Evolutionary conservation across 176 grass and related monocot species (phyloP), one percentile per base, ranked within the genome.

Genomic region (Oryza brachyantha): DNA sequence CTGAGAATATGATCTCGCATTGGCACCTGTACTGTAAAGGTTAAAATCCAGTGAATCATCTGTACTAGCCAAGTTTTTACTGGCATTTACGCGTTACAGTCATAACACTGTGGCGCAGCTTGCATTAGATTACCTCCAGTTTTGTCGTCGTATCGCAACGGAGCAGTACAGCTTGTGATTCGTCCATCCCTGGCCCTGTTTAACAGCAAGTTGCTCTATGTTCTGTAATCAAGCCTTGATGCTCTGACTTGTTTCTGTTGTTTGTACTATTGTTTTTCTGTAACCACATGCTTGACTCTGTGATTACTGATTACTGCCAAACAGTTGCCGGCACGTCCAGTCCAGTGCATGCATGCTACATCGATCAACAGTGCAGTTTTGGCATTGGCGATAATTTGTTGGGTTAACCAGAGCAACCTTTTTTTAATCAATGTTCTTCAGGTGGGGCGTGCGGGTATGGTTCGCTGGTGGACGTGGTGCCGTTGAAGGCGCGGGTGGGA

Each of bases 401-500:
- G 5, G 17, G 17, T 50, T 7, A 48, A 6, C 45, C 40, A 29
- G 5, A 16, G 12, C 24, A 7, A n/a, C n/a, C 0, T 21, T 0
- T 14, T 19, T 27, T 25, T 5, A 0, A 11, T 34, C 46, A 5
- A 7, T 17, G 9, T 57, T n/a, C 10, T 68, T 19, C 88, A 99
- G 92, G 96, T 34, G 96, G 96, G 1, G 96, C 96, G 28, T 99
- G 96, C 58, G 96, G 96, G 66, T 99, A 99, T 67, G 96, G 96
- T 62, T 81, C 96, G 67, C 81, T 95, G 88, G 96, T 99, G 74
- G 96, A 99, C 74, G 92, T 95, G 78, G 82, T 89, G 77, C 96
- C 96, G 71, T 70, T 90, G 85, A 90, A 89, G 79, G 88, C 96
- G 29, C 78, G 96, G 52, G 96, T 99, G 28, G 96, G 96, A 37